Percentiles rank a stretch among this genome's conserved stretches.
Conservation (phyloP, 2,329 filamentous ascomycete species). For the Metarhizium album region DNA sequence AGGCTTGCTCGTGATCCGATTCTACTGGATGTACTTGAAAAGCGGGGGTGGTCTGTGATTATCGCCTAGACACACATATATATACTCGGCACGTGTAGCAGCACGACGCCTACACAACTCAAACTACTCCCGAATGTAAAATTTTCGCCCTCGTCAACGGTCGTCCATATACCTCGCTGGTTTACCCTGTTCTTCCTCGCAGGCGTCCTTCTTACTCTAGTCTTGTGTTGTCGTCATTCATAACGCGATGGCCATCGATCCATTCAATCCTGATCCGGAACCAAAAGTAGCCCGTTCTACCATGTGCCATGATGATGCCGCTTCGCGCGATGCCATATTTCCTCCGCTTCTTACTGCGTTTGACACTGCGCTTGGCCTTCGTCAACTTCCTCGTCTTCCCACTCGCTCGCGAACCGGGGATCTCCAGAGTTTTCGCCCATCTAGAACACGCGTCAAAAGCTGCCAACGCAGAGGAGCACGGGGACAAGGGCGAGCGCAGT, state of each 20-base stretch:
- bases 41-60: no score
- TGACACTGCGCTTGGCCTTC: conserved; percentile 60
- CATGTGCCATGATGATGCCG: background rate
- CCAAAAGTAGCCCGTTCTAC: background rate
- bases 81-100: background rate
- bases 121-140: background rate
- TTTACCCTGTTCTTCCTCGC: background rate
- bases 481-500: background rate
- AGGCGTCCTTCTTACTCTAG: background rate
- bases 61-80: no score
- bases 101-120: background rate
- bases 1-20: no score
- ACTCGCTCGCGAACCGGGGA: conserved; percentile 51
- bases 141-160: background rate
- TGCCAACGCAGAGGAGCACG: no score
- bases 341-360: conserved; percentile 48
- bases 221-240: conserved; percentile 5
- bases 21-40: no score
- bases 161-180: background rate
- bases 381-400: conserved; percentile 63
- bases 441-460: conserved; percentile 25
- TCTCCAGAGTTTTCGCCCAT: conserved; percentile 66
- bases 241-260: conserved; percentile 3
- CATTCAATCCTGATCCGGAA: background rate
- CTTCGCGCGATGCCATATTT: background rate